Evolutionary conservation across 768 basidiomycete species (phyloP).

Genomic region (Mycena vitilis): DNA sequence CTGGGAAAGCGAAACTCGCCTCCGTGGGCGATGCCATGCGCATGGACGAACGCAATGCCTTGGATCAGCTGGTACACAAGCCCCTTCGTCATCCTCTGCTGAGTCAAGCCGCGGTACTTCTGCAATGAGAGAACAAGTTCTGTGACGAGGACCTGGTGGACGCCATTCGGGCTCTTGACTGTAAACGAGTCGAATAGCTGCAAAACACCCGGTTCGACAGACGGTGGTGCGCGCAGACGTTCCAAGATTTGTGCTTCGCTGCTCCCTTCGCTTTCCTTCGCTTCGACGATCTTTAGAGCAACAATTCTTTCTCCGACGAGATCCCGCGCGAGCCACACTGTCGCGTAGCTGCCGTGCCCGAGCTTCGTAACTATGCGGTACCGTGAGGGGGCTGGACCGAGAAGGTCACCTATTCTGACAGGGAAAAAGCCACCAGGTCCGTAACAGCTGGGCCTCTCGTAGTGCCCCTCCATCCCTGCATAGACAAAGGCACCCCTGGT

Average conservation of each 20-base stretch:
- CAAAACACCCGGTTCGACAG: background rate
- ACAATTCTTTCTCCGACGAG: background rate
- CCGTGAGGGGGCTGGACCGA: constrained; percentile 9
- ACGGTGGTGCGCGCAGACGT: background rate
- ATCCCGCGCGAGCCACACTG: constrained; percentile 16
- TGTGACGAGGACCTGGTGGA: constrained; percentile 9
- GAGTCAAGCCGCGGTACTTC: background rate
- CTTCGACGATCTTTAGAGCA: background rate
- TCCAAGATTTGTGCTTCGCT: constrained; percentile 1
- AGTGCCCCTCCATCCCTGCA: background rate
- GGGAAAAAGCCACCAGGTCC: constrained; percentile 11
- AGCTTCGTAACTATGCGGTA: constrained; percentile 6
- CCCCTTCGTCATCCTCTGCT: background rate
- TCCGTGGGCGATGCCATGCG: constrained; percentile 11
- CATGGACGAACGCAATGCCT: constrained; percentile 10
- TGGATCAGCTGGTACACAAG: constrained; percentile 2
- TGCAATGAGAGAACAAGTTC: constrained; percentile 2
- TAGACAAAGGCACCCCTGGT: no score
- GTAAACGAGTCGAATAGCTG: constrained; percentile 6
- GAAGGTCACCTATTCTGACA: background rate
- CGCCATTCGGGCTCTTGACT: constrained; percentile 1
- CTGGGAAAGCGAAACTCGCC: background rate
- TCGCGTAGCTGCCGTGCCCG: background rate
- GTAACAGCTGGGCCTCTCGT: background rate
- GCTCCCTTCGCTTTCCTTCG: background rate